A percentile compares a stretch with the other conserved stretches of the same genome.
Conservation (phyloP, 352 stramenopile species). For the Globisporangium carolinianum region DNA sequence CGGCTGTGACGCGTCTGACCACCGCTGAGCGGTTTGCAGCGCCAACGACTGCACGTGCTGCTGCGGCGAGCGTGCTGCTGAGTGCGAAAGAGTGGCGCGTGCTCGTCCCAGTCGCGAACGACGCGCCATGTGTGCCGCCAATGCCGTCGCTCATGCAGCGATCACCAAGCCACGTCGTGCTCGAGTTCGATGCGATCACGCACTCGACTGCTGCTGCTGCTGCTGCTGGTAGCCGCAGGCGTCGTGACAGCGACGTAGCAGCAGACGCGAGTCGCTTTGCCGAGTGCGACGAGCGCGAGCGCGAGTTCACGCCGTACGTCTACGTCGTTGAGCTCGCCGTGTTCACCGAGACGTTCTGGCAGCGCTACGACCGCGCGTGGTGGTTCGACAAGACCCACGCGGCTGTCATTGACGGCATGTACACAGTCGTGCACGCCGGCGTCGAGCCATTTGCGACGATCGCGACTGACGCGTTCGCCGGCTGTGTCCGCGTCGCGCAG, state of each 20-base stretch:
- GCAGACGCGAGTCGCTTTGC: slow-evolving; percentile 11
- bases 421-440: slow-evolving; percentile 42
- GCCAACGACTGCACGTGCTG: neutral
- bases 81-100: slow-evolving; percentile 16
- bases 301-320: slow-evolving; percentile 41
- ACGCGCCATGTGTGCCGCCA: slow-evolving; percentile 5
- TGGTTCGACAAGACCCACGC: slow-evolving; percentile 80
- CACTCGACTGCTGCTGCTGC: no score
- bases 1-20: slow-evolving; percentile 2
- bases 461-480: slow-evolving; percentile 43
- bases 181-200: slow-evolving; percentile 14
- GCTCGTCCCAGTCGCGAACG: slow-evolving; percentile 20
- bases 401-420: slow-evolving; percentile 54
- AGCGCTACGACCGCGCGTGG: slow-evolving; percentile 68
- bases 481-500: slow-evolving; percentile 43
- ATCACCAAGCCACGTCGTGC: slow-evolving; percentile 14
- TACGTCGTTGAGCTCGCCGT: slow-evolving; percentile 57
- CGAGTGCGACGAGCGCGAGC: slow-evolving; percentile 24
- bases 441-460: slow-evolving; percentile 31
- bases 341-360: slow-evolving; percentile 68
- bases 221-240: neutral
- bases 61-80: slow-evolving; percentile 8
- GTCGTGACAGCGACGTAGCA: neutral
- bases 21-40: neutral
- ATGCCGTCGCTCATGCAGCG: slow-evolving; percentile 17